These are phyloP conservation scores for Mucor circinelloides DNA, from an alignment of 371 early-diverging fungal species.

Conservation along the genomic window DNA sequence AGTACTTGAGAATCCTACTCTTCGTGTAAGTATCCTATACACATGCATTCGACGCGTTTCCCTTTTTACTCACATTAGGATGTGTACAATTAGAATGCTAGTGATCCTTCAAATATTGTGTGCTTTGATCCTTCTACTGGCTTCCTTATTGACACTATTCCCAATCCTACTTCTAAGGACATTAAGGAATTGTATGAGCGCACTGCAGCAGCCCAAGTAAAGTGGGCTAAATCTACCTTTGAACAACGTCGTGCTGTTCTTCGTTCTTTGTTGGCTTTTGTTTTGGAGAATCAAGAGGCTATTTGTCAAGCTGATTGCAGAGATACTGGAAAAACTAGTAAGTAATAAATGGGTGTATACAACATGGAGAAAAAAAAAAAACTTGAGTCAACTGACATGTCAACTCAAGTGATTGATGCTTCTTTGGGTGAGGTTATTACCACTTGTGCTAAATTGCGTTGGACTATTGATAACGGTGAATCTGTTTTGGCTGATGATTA, in stretches of 20 bases:
- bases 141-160: conserved; percentile 67
- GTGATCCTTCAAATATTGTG: conserved; percentile 62
- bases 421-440: conserved; percentile 83
- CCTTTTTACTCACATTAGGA: background rate
- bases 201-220: conserved; percentile 69
- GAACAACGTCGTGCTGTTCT: conserved; percentile 78
- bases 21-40: conserved; percentile 42
- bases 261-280: conserved; percentile 69
- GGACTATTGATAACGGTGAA: conserved; percentile 85
- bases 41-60: background rate
- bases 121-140: conserved; percentile 93
- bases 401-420: conserved; percentile 72
- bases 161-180: conserved; percentile 59
- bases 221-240: conserved; percentile 77
- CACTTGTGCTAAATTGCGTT: conserved; percentile 79
- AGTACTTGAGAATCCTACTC: conserved; percentile 55
- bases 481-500: conserved; percentile 64
- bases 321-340: conserved; percentile 85
- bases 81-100: conserved; percentile 47
- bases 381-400: background rate
- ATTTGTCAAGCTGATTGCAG: conserved; percentile 79
- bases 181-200: conserved; percentile 59
- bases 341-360: conserved; percentile 2
- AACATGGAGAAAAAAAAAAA: background rate
- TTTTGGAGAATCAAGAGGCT: conserved; percentile 76